These are phyloP conservation scores for Diospyros lotus DNA, from an alignment of 148 eudicot genomes.

Conservation along the genomic window DNA sequence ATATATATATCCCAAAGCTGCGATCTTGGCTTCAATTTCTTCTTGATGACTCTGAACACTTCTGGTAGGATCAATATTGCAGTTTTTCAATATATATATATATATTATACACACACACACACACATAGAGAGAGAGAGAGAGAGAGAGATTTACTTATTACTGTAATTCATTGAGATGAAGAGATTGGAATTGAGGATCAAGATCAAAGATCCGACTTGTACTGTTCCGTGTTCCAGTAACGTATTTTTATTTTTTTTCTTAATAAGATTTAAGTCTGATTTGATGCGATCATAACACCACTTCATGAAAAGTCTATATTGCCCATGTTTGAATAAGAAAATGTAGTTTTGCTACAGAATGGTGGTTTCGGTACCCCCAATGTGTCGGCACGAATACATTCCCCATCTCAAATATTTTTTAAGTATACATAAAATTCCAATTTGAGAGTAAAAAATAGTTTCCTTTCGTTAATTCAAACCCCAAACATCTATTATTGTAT, in stretches of 20 bases:
- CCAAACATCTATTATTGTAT: too few species aligned
- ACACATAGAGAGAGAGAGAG: not conserved
- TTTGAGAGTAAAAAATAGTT: not conserved
- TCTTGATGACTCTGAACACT: slow-evolving; percentile 4
- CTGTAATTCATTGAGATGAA: not conserved
- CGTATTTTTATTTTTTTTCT: not conserved
- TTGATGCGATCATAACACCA: slow-evolving; percentile 10
- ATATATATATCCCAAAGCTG: not conserved
- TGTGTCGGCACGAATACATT: slow-evolving; percentile 13
- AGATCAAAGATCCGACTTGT: not conserved
- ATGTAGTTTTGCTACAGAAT: not conserved
- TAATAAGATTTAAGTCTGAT: not conserved
- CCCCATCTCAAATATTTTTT: not conserved
- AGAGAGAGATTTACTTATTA: not conserved
- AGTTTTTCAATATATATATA: too few species aligned
- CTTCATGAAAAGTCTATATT: not conserved
- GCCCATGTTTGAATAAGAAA: not conserved
- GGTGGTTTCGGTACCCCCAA: not conserved
- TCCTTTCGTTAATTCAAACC: too few species aligned
- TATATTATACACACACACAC: too few species aligned
- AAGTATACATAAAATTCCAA: not conserved
- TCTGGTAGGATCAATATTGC: slow-evolving; percentile 8
- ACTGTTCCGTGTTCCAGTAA: not conserved
- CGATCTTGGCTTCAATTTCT: not conserved
- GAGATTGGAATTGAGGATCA: not conserved